Evolutionary conservation across 495 filamentous ascomycete genomes (phyloP).

Genomic region (Penicillium verhagenii): DNA sequence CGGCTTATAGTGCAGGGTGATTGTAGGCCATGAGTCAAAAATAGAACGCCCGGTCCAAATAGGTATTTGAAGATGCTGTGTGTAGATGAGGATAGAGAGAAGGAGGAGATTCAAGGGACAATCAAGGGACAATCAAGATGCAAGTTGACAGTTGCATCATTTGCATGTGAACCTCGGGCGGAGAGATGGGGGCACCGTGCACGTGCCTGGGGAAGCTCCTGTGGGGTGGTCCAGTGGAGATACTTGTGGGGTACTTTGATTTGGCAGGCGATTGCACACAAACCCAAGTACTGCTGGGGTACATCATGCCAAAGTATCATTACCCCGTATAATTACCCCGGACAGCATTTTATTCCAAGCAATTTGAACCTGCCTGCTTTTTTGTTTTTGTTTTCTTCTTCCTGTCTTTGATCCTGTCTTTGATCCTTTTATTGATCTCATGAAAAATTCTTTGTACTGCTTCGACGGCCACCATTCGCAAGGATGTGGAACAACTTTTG

Average conservation of each 20-base stretch:
- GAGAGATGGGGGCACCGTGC: conserved; percentile 21
- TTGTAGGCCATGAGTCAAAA: conserved; percentile 12
- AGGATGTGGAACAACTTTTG: too few species aligned
- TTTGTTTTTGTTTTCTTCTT: too few species aligned
- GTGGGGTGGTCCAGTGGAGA: neutral
- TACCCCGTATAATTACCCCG: neutral
- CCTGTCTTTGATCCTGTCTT: too few species aligned
- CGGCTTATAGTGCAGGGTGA: conserved; percentile 5
- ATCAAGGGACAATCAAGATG: conserved; percentile 10
- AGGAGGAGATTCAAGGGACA: neutral
- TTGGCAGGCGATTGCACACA: neutral
- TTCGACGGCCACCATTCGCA: too few species aligned
- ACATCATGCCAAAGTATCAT: neutral
- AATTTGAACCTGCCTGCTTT: too few species aligned
- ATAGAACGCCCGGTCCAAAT: conserved; percentile 4
- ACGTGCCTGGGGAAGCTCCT: conserved; percentile 27
- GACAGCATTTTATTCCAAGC: too few species aligned
- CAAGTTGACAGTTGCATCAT: conserved; percentile 26
- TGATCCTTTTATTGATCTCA: too few species aligned
- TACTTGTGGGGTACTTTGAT: neutral
- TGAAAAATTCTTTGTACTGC: too few species aligned
- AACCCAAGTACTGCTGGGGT: neutral
- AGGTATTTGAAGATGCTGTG: neutral
- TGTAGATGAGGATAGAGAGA: neutral
- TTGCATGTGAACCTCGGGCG: conserved; percentile 36